Evolutionary conservation across 2,329 filamentous ascomycete species (phyloP).

Genomic region (Fusarium sarcochroum): DNA sequence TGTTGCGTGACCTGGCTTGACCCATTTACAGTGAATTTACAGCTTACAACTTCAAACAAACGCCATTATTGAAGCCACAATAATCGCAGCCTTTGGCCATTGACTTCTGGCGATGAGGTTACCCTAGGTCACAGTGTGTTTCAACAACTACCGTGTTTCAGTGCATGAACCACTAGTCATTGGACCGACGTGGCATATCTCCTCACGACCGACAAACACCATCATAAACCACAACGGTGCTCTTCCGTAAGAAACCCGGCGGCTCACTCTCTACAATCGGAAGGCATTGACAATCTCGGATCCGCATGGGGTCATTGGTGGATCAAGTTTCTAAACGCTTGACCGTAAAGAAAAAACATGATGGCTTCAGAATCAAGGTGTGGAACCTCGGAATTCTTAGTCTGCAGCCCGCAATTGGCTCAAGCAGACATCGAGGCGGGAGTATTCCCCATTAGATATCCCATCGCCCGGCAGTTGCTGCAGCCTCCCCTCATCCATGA

Average conservation of each 20-base stretch:
- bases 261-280: slow-evolving; percentile 10
- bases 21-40: neutral
- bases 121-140: too few relatives aligned
- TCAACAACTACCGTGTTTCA: neutral
- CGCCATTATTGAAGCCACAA: neutral
- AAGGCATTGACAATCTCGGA: slow-evolving; percentile 33
- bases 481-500: too few relatives aligned
- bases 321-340: neutral
- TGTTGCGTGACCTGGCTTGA: neutral
- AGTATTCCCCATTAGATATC: neutral
- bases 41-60: neutral
- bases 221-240: neutral
- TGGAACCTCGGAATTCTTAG: slow-evolving; percentile 32
- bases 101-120: neutral
- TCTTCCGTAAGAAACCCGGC: slow-evolving; percentile 1
- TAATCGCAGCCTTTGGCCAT: neutral
- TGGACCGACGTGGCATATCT: neutral
- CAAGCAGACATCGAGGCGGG: neutral
- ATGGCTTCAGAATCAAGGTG: slow-evolving; percentile 9
- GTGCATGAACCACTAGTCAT: slow-evolving; percentile 19
- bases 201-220: slow-evolving; percentile 2
- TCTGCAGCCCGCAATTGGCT: slow-evolving; percentile 29
- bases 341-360: slow-evolving; percentile 9
- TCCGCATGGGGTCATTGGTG: slow-evolving; percentile 17
- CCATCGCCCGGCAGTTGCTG: slow-evolving; percentile 19